Conservation (phyloP, 139 green algal species). For the Chlorella vulgaris region DNA sequence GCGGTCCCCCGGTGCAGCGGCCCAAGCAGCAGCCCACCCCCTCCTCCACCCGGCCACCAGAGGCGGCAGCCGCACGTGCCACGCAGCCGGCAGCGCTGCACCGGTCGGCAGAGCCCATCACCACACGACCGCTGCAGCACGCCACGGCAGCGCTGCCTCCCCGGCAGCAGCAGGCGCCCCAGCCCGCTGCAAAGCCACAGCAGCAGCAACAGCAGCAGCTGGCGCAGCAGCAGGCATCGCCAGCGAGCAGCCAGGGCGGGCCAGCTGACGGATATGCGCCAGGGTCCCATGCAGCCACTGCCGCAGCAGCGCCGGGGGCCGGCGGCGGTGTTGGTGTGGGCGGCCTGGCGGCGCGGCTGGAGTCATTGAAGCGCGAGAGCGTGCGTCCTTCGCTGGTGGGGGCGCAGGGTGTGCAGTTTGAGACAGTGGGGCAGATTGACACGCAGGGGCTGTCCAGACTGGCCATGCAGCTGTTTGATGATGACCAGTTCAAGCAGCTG, state of each 20-base stretch:
- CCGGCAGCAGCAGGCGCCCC: not conserved
- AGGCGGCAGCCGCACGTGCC: conserved; percentile 3
- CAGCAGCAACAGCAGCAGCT: not conserved
- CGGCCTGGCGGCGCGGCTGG: conserved; percentile 39
- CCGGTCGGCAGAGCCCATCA: not conserved
- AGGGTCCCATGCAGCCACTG: too few relatives aligned
- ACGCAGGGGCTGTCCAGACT: conserved; percentile 31
- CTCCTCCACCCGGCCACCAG: not conserved
- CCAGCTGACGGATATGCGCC: too few relatives aligned
- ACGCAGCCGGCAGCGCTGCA: conserved; percentile 8
- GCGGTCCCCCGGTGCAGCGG: not conserved
- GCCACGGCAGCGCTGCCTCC: not conserved
- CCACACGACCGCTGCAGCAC: not conserved
- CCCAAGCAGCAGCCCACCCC: not conserved
- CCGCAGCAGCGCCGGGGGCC: not conserved
- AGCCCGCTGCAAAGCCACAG: not conserved
- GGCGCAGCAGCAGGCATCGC: not conserved
- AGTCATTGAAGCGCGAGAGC: conserved; percentile 49
- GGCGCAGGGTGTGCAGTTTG: conserved; percentile 38
- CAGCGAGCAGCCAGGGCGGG: not conserved
- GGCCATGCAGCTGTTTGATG: conserved; percentile 68
- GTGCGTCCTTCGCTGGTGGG: conserved; percentile 36
- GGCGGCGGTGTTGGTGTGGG: conserved; percentile 5
- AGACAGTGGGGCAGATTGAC: conserved; percentile 42
- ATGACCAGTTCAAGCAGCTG: conserved; percentile 56